Base-by-base conservation (phyloP, 129 eudicot species). In the Saposhnikovia divaricata region DNA sequence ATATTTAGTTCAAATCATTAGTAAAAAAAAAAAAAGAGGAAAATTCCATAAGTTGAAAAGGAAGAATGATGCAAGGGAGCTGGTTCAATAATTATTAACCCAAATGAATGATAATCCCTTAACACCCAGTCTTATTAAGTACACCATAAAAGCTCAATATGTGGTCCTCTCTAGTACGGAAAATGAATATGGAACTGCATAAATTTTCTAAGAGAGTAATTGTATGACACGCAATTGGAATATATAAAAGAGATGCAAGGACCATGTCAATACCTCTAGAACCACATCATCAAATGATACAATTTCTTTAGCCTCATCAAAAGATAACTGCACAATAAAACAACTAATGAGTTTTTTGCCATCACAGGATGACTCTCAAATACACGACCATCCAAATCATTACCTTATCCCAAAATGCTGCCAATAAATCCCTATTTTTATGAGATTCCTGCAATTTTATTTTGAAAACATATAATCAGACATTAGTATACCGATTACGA, bases 361-460 rank as follows among this genome's bases (percentile, higher is more conserved):
- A 72, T 48, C 9, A n/a, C 78, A 19, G 34, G 70, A 81, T 46
- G 78, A 42, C 80, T 50, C 61, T 27, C 2, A 42, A 48, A 57
- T 21, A 46, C 61, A 61, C 4, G 8, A 34, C 12, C 53, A 25
- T 34, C 39, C 47, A 69, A 81, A 37, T 34, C 77, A 70, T 84
- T 87, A 95, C 99, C 97, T 95, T 95, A 81, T 95, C 97, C 97
- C 97, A 92, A 76, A 88, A 92, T 75, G 88, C 90, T 75, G 85
- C 89, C 69, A 92, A 78, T 47, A 89, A 82, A 80, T 88, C 95
- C 87, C 99, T 90, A 51, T 70, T 89, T 86, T 85, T 92, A 76
- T 81, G 89, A 80, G 88, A 90, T 47, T 92, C 97, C 97, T 95
- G 77, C 79, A 81, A 6, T 74, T 12, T 34, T 34, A 31, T 68